Evolutionary conservation across 768 basidiomycete genomes (phyloP), one percentile per base, ranked within the genome.

Genomic region (Lentinula raphanica): DNA sequence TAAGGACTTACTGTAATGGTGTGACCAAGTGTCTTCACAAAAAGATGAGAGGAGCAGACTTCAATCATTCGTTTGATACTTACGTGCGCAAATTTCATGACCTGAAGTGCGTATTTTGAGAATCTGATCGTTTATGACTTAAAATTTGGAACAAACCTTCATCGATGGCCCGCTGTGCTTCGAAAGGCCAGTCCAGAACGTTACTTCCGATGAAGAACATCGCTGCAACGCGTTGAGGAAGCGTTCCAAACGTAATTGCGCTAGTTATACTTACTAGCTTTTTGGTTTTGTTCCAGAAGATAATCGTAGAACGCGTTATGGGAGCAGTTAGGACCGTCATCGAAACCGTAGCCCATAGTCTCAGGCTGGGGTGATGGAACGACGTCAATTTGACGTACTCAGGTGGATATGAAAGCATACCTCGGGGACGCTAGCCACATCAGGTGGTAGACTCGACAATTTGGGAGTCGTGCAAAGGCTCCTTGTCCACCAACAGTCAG

Each of bases 201-300:
- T 82, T 86, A 49, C 79, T 82, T 6, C 85, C 84, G 49, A 86
- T 82, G 59, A 74, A 85, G 64, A 80, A 86, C 82, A 86, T 80
- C 3, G 82, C 83, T 84, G 40, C 1, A 6, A 23, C 25, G 25
- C n/a, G 9, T 21, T 21, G 13, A 21, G 35, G 5, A 12, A 21
- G 6, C 4, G 15, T 7, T 21, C 32, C 6, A n/a, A 54, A 54
- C 19, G 36, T 39, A 2, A 39, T 17, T 3, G 8, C 9, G 3
- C 7, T 27, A 12, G n/a, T 42, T 19, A 3, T 38, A 78, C 83
- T 66, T 56, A 80, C 81, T 83, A 7, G 85, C 84, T 76, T 78
- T 82, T 69, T 86, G 85, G 19, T 83, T 74, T 61, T 85, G 72
- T 9, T 72, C 66, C 1, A 63, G 48, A 36, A 86, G 73, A 60